Evolutionary conservation across 2,329 filamentous ascomycete genomes (phyloP).

Genomic region (Chaetomiaceae sp.): DNA sequence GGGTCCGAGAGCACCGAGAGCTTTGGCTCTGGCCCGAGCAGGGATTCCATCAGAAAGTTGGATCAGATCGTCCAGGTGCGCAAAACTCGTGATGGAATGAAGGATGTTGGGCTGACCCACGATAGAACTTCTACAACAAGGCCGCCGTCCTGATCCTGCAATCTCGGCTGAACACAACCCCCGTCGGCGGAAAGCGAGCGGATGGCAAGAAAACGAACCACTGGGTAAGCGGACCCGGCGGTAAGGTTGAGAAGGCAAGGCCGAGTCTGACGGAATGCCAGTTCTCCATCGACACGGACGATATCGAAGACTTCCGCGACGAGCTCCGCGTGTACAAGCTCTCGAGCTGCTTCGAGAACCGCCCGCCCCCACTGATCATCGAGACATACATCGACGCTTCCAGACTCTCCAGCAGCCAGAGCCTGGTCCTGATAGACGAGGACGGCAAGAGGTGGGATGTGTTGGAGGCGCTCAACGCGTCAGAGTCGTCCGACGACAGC

Average conservation of each 20-base stretch:
- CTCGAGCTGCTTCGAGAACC: slow-evolving; percentile 70
- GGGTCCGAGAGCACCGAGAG: slow-evolving; percentile 44
- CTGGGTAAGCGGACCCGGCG: slow-evolving; percentile 56
- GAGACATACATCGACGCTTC: slow-evolving; percentile 85
- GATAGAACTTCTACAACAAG: slow-evolving; percentile 86
- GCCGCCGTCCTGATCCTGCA: slow-evolving; percentile 79
- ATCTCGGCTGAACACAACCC: slow-evolving; percentile 68
- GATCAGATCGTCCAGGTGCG: slow-evolving; percentile 88
- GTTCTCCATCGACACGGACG: slow-evolving; percentile 94
- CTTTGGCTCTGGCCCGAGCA: slow-evolving; percentile 43
- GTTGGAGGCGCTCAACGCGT: slow-evolving; percentile 69
- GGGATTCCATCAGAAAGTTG: slow-evolving; percentile 71
- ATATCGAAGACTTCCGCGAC: slow-evolving; percentile 81
- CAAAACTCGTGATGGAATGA: neutral
- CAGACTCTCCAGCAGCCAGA: slow-evolving; percentile 75
- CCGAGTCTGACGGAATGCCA: slow-evolving; percentile 40
- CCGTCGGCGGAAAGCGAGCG: slow-evolving; percentile 43
- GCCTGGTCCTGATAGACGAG: slow-evolving; percentile 81
- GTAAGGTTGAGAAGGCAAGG: neutral
- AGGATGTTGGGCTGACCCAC: slow-evolving; percentile 7
- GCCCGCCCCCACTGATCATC: slow-evolving; percentile 79
- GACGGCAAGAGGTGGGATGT: slow-evolving; percentile 92
- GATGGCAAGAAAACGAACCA: slow-evolving; percentile 65
- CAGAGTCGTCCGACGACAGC: slow-evolving; percentile 48
- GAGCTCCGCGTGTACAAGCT: slow-evolving; percentile 78